Conservation (phyloP, 2,329 filamentous ascomycete genomes). For the Lithohypha guttulata region DNA sequence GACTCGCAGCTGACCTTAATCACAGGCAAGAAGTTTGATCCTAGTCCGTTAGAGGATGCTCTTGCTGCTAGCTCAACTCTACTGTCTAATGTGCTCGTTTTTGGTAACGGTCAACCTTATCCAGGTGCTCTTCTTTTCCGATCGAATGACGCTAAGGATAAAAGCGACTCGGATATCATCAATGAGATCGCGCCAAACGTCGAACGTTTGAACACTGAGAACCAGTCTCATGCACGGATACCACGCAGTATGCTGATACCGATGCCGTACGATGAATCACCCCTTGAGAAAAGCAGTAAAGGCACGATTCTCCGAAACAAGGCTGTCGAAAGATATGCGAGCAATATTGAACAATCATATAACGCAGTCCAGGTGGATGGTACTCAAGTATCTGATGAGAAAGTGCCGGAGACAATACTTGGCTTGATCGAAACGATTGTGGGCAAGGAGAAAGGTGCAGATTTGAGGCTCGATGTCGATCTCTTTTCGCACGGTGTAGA, state of each 20-base stretch:
- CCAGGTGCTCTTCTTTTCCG: slow-evolving; percentile 49
- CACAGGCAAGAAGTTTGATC: slow-evolving; percentile 61
- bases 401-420: slow-evolving; percentile 6
- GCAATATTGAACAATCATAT: slow-evolving; percentile 26
- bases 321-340: slow-evolving; percentile 41
- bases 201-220: slow-evolving; percentile 38
- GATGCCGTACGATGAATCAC: slow-evolving; percentile 26
- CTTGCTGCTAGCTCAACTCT: slow-evolving; percentile 36
- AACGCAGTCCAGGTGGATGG: slow-evolving; percentile 23
- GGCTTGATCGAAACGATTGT: slow-evolving; percentile 7
- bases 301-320: slow-evolving; percentile 45
- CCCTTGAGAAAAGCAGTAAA: slow-evolving; percentile 52
- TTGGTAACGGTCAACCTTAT: slow-evolving; percentile 47
- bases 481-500: slow-evolving; percentile 51
- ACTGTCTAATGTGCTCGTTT: slow-evolving; percentile 48
- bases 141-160: slow-evolving; percentile 21
- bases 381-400: slow-evolving; percentile 1
- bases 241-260: slow-evolving; percentile 41
- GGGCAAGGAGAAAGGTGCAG: neutral
- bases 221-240: slow-evolving; percentile 43
- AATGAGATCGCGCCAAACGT: slow-evolving; percentile 35
- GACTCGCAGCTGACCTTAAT: slow-evolving; percentile 53
- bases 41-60: slow-evolving; percentile 48
- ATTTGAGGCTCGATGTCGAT: slow-evolving; percentile 34
- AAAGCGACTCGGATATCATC: slow-evolving; percentile 31